Conservation (phyloP, 148 eudicot species). For the Rhododendron williamsianum region DNA sequence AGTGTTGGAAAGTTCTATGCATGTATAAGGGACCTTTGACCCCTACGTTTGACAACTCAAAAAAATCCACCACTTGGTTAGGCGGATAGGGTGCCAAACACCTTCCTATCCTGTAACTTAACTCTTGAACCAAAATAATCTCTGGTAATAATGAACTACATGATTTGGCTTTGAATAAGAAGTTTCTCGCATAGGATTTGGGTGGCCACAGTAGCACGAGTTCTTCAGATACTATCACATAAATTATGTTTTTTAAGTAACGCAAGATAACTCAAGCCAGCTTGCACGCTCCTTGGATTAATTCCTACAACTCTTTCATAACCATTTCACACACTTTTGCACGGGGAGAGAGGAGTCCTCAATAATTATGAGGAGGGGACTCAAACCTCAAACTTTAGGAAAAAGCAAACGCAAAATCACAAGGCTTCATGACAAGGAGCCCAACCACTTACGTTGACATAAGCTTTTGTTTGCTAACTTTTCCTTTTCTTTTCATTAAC, state of each 20-base stretch:
- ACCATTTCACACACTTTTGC: not conserved
- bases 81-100: too few relatives aligned
- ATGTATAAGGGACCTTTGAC: too few relatives aligned
- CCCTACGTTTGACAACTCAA: too few relatives aligned
- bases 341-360: not conserved
- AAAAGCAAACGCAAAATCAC: not conserved
- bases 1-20: too few relatives aligned
- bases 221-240: not conserved
- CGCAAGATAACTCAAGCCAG: not conserved
- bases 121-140: too few relatives aligned
- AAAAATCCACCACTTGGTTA: too few relatives aligned
- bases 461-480: not conserved
- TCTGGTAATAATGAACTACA: too few relatives aligned
- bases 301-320: not conserved
- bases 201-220: too few relatives aligned
- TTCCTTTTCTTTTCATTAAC: not conserved
- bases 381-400: not conserved
- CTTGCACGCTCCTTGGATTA: not conserved
- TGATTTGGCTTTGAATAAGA: too few relatives aligned
- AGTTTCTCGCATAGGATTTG: too few relatives aligned
- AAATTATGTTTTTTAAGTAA: too few relatives aligned
- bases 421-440: not conserved
- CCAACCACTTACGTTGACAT: not conserved
- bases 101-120: too few relatives aligned
- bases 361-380: not conserved